Evolutionary conservation across 257 asterid genomes (phyloP).

Genomic region (Eustoma russellianum): DNA sequence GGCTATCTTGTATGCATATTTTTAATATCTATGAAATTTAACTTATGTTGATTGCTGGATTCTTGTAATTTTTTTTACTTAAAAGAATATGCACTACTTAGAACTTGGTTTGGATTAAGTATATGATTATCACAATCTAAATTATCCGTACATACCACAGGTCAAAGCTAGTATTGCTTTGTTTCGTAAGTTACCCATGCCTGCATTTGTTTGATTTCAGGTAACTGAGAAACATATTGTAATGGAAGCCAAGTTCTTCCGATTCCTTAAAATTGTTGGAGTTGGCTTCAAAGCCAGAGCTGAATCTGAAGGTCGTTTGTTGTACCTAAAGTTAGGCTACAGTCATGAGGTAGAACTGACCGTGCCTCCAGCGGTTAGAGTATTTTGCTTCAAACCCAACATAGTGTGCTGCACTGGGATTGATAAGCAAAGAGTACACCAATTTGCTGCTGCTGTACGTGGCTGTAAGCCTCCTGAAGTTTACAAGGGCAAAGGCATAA

Average conservation of each 20-base stretch:
- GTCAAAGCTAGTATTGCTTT: no score
- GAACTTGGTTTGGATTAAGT: no score
- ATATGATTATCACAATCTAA: no score
- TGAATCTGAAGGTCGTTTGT: constrained; percentile 62
- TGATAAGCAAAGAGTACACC: constrained; percentile 61
- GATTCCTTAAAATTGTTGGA: constrained; percentile 51
- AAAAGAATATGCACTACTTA: no score
- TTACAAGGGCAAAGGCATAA: constrained; percentile 63
- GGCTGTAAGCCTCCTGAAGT: constrained; percentile 65
- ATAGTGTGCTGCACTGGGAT: constrained; percentile 57
- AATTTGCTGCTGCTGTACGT: constrained; percentile 57
- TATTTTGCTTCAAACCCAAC: constrained; percentile 54
- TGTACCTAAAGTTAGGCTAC: constrained; percentile 61
- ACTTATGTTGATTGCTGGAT: no score
- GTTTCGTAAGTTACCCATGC: no score
- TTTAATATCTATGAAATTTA: no score
- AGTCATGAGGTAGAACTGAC: constrained; percentile 64
- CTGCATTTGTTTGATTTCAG: background rate
- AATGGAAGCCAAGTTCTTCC: constrained; percentile 10
- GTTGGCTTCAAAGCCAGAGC: constrained; percentile 84
- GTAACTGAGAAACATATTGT: background rate
- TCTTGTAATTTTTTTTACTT: no score
- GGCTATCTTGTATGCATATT: no score
- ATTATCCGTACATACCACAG: no score
- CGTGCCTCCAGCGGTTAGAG: constrained; percentile 59